phyloP scores from a whole-genome alignment of 73 alveolate species.

The Tetrahymena malaccensis region DNA sequence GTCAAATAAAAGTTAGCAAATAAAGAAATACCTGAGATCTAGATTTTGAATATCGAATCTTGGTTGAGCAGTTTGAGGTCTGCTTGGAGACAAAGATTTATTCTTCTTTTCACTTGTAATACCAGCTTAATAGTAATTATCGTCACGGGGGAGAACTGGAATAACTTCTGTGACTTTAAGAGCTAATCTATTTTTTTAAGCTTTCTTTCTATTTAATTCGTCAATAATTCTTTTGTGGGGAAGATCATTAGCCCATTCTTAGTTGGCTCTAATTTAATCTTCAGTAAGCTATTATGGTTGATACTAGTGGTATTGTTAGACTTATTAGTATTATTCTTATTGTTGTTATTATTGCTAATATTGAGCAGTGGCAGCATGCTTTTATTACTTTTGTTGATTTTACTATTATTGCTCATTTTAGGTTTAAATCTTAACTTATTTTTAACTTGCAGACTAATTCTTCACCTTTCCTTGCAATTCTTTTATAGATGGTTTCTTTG shows the following conservation, averaged over 20 bases:
- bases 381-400: not conserved
- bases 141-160: not conserved
- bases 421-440: not conserved
- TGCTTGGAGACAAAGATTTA: not conserved
- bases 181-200: not conserved
- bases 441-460: not conserved
- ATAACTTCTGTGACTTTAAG: not conserved
- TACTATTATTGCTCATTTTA: not conserved
- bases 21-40: not conserved
- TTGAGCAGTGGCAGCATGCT: not conserved
- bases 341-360: not conserved
- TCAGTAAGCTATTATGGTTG: not conserved
- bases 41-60: not conserved
- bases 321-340: not conserved
- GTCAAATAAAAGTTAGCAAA: not conserved
- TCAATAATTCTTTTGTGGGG: not conserved
- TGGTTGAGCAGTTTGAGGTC: not conserved
- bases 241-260: not conserved
- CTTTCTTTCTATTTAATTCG: not conserved
- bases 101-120: not conserved
- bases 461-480: not conserved
- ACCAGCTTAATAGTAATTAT: not conserved
- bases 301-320: not conserved
- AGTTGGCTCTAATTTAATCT: not conserved
- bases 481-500: not conserved